These are phyloP conservation scores for Floccularia luteovirens DNA, from an alignment of 768 basidiomycete genomes.

Conservation along the genomic window DNA sequence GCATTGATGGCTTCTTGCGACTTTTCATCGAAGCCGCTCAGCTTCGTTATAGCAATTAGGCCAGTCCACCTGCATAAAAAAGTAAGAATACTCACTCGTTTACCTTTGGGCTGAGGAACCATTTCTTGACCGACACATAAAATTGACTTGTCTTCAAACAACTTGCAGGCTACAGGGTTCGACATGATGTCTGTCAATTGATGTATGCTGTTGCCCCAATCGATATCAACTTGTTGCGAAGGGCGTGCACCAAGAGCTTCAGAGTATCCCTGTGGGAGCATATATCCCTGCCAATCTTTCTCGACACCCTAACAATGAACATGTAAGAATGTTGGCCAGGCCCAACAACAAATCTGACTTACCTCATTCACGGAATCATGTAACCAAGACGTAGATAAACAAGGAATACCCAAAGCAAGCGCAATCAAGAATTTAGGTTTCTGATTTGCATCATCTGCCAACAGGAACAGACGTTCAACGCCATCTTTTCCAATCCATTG, in stretches of 20 bases:
- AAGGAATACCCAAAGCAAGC: conserved; percentile 83
- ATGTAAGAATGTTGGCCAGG: conserved; percentile 1
- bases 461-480: conserved; percentile 51
- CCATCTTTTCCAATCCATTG: conserved; percentile 32
- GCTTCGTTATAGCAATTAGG: conserved; percentile 10
- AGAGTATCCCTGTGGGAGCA: conserved; percentile 55
- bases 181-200: conserved; percentile 53
- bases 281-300: conserved; percentile 55
- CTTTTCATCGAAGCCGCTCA: conserved; percentile 20
- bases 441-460: conserved; percentile 57
- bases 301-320: conserved; percentile 20
- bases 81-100: conserved; percentile 20
- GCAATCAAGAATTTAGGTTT: conserved; percentile 80
- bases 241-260: conserved; percentile 21
- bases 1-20: conserved; percentile 31
- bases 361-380: conserved; percentile 25
- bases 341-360: conserved; percentile 9
- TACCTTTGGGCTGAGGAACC: conserved; percentile 36
- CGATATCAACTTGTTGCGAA: conserved; percentile 38
- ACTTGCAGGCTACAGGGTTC: conserved; percentile 47
- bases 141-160: conserved; percentile 46
- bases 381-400: conserved; percentile 56
- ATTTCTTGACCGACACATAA: conserved; percentile 55
- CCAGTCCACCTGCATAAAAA: conserved; percentile 3
- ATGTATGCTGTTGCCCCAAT: conserved; percentile 41